Evolutionary conservation across 148 eudicot genomes (phyloP).

Genomic region (Spergularia marina): DNA sequence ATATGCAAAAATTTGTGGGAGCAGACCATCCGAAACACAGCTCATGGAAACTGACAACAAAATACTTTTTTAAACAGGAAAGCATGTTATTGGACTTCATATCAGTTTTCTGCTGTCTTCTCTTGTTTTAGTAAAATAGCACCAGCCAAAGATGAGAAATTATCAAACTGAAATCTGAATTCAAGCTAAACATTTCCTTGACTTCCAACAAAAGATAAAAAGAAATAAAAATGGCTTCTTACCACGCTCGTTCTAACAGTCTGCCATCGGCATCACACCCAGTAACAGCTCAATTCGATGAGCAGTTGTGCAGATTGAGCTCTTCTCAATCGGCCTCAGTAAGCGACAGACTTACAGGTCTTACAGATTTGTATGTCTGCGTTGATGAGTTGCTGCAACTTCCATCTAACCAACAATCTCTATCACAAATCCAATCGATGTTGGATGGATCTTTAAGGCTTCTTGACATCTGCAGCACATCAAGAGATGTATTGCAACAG

Average conservation of each 20-base stretch:
- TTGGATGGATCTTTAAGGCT: slow-evolving; percentile 38
- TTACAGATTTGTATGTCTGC: slow-evolving; percentile 21
- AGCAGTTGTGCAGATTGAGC: slow-evolving; percentile 24
- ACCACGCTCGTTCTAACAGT: slow-evolving; percentile 34
- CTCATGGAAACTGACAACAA: not conserved
- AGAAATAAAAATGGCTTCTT: slow-evolving; percentile 4
- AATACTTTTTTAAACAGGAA: not conserved
- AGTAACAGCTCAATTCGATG: slow-evolving; percentile 6
- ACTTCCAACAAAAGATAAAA: not conserved
- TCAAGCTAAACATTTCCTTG: not conserved
- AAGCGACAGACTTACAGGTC: slow-evolving; percentile 17
- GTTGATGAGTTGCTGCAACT: slow-evolving; percentile 33
- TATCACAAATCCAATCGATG: slow-evolving; percentile 9
- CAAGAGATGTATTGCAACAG: slow-evolving; percentile 29
- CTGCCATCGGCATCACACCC: slow-evolving; percentile 28
- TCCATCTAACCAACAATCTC: slow-evolving; percentile 6
- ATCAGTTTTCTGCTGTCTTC: slow-evolving; percentile 21
- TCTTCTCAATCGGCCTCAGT: slow-evolving; percentile 34
- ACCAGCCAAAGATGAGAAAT: not conserved
- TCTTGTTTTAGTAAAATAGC: slow-evolving; percentile 13
- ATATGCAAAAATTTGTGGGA: not conserved
- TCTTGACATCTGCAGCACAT: slow-evolving; percentile 32
- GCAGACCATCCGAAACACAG: slow-evolving; percentile 5
- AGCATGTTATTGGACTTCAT: not conserved
- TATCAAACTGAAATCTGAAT: slow-evolving; percentile 4